Conservation (phyloP, 1,139 yeast genomes). For the Magnusiomyces magnusii region DNA sequence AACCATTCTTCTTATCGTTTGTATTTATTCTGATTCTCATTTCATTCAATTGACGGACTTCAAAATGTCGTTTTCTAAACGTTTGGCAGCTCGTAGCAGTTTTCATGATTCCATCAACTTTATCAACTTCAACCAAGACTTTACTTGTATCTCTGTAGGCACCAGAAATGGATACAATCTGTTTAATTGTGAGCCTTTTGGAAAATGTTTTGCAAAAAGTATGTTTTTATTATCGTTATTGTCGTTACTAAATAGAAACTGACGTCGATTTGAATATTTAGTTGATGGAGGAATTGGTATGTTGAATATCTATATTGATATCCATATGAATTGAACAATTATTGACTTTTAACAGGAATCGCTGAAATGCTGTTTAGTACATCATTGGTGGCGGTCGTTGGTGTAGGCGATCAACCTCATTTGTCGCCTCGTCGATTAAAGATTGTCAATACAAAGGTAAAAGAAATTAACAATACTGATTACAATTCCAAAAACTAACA, state of each 20-base stretch:
- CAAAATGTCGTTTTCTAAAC: constrained; percentile 6
- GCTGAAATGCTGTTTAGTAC: constrained; percentile 92
- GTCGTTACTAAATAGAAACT: background rate
- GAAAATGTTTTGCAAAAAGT: constrained; percentile 57
- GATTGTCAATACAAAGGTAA: constrained; percentile 69
- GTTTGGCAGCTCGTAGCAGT: background rate
- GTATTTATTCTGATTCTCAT: background rate
- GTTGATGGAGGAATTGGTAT: constrained; percentile 34
- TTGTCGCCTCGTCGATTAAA: constrained; percentile 75
- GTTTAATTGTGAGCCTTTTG: constrained; percentile 86
- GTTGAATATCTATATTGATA: background rate
- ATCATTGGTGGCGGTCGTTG: constrained; percentile 79
- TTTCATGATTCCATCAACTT: constrained; percentile 37
- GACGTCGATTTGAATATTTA: constrained; percentile 1
- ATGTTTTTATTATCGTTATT: constrained; percentile 18
- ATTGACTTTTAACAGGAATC: constrained; percentile 31
- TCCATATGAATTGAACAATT: background rate
- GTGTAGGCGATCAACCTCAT: constrained; percentile 73
- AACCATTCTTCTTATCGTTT: too few relatives aligned
- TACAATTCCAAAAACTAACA: background rate
- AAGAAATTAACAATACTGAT: background rate
- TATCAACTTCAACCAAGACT: constrained; percentile 85
- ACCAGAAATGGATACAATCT: constrained; percentile 70
- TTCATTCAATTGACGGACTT: background rate
- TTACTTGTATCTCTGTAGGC: constrained; percentile 80